Evolutionary conservation across 2,329 filamentous ascomycete genomes (phyloP), one percentile per base, ranked within the genome.

Genomic region (Lasiodiplodia theobromae): DNA sequence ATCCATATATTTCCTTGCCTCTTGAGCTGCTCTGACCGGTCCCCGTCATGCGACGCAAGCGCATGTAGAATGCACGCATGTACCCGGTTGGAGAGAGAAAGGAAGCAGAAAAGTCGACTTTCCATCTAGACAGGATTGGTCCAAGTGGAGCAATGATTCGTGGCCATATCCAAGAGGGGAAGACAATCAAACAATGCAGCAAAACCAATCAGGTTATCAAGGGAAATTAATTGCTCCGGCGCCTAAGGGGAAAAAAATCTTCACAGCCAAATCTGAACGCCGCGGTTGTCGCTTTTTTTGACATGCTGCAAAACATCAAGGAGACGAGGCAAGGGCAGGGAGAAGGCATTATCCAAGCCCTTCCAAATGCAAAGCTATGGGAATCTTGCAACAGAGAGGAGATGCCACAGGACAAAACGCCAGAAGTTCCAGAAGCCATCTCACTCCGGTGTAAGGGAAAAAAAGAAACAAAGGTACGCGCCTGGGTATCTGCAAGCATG

Each of bases 1-100:
- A 62, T 25, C 47, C 28, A 31, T 14, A 34, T 64, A 44, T 51
- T 34, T 40, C 58, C 40, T 63, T 49, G 38, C 57, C 58, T 63
- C 25, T 21, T 18, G 23, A n/a, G 16, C 38, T 38, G 38, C 25
- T 23, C 38, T 60, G 38, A 47, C 57, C 57, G 21, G 57, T 49
- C 21, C 44, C 44, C 31, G 37, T 23, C 40, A 49, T 49, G 58
- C 28, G 34, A 60, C 16, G 56, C 34, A 28, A 12, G 18, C 18
- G 38, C 37, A 44, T 38, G 16, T 44, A n/a, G 14, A 47, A 60
- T 47, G 56, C 40, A 31, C 56, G 58, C 58, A 23, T n/a, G 10
- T 63, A 63, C 58, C 58, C 58, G 40, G 58, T 23, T 51, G 40
- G 58, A 51, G 51, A 52, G 23, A 25, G 16, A 23, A n/a, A 18